Base-by-base conservation (phyloP, 345 rosid species). In the Orychophragmus violaceus region DNA sequence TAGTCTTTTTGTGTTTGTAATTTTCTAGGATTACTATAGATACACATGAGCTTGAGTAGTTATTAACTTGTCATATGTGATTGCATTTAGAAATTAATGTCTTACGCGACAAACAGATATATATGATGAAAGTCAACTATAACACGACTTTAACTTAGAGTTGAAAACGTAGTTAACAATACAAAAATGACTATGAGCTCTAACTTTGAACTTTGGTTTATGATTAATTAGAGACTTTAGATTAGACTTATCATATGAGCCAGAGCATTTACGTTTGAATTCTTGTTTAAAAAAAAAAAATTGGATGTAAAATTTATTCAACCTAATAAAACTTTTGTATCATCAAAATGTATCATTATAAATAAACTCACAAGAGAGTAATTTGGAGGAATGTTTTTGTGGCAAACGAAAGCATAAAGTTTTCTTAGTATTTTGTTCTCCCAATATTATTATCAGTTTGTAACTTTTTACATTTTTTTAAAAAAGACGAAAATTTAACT, bases 1-100 rank as follows among this genome's bases (percentile, higher is more conserved):
- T 64, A 64, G 71, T 72, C 76, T 64, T 60, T 72, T 72, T 64
- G 71, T 64, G 66, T 64, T 72, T 72, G 76, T 49, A 49, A 51
- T 65, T 49, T 72, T 57, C 48, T 46, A 18, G 50, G 50, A 18
- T 56, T 53, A 45, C n/a, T 23, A 53, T 45, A 68, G 12, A 59
- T 7, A 44, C 44, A 70, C 23, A 35, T 49, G 61, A 62, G 37
- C 52, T 62, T 61, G 55, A 52, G 46, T 52, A 52, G 28, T 61
- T 28, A 44, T 62, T n/a, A n/a, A n/a, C n/a, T 70, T 62, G 62
- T 62, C 69, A 70, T 70, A 62, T 71, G 12, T 63, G 59, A 49
- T 64, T 64, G 69, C 63, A 71, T 63, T 71, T 30, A 48, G 58
- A 71, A 54, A 35, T 71, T 71, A 33, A 71, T 71, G 58, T 27